Percentiles rank a stretch among this genome's conserved stretches.
Conservation (phyloP, 192 early-diverging fungal species). For the Coemansia sp. region DNA sequence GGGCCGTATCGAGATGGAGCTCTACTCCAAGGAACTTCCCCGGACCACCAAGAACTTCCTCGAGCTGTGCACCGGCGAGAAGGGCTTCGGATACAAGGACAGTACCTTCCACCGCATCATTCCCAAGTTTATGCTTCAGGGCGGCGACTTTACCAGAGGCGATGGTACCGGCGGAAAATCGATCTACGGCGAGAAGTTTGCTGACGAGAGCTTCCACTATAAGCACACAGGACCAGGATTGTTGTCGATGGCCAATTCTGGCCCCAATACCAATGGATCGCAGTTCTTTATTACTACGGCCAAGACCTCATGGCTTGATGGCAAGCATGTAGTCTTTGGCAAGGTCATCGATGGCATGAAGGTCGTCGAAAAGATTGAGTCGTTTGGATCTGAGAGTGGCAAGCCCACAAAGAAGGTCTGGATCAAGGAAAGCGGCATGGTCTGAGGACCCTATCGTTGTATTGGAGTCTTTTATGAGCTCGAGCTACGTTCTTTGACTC, state of each 20-base stretch:
- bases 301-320: constrained; percentile 72
- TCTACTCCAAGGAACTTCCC: constrained; percentile 78
- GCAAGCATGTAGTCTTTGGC: constrained; percentile 81
- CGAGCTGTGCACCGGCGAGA: constrained; percentile 56
- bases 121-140: constrained; percentile 88
- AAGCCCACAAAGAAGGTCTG: constrained; percentile 67
- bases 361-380: constrained; percentile 77
- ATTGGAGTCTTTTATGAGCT: too few species aligned
- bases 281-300: constrained; percentile 84
- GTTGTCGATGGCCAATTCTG: constrained; percentile 85
- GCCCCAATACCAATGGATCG: constrained; percentile 77
- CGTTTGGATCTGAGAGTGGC: constrained; percentile 43
- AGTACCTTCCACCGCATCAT: constrained; percentile 85
- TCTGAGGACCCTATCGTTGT: neutral
- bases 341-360: constrained; percentile 72
- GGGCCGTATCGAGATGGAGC: constrained; percentile 41
- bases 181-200: constrained; percentile 78
- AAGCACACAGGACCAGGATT: constrained; percentile 70
- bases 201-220: constrained; percentile 73
- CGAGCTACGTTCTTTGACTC: too few species aligned
- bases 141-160: constrained; percentile 77
- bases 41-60: constrained; percentile 95
- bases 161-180: constrained; percentile 81
- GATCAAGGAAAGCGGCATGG: constrained; percentile 73
- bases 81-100: constrained; percentile 60